Conservation (phyloP, 2,329 filamentous ascomycete species). For the Falciphora oryzae region DNA sequence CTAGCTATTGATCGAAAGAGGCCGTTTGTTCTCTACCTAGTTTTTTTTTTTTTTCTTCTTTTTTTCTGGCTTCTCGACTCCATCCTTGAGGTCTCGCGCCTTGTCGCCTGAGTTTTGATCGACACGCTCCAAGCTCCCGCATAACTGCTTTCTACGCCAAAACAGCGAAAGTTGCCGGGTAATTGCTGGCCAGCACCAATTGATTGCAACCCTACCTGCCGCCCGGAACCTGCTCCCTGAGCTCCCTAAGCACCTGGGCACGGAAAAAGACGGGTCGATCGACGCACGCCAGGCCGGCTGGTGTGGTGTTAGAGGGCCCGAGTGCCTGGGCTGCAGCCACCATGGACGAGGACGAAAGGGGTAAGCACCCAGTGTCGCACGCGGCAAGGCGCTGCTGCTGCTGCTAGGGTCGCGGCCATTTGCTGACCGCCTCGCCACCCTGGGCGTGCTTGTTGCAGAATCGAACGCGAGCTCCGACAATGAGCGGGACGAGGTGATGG, state of each 20-base stretch:
- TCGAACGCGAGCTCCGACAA: slow-evolving; percentile 42
- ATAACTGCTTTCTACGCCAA: too few relatives aligned
- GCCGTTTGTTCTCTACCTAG: neutral
- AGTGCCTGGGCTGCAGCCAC: slow-evolving; percentile 5
- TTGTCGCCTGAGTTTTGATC: too few relatives aligned
- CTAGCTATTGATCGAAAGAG: neutral
- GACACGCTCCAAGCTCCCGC: too few relatives aligned
- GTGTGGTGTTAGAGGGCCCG: neutral
- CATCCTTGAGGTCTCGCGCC: too few relatives aligned
- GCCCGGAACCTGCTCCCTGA: too few relatives aligned
- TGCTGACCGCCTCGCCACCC: neutral
- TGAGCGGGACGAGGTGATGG: slow-evolving; percentile 54
- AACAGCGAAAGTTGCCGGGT: too few relatives aligned
- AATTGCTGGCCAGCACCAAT: too few relatives aligned
- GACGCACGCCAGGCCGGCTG: neutral
- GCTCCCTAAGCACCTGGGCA: too few relatives aligned
- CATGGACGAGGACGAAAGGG: slow-evolving; percentile 26
- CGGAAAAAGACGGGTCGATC: neutral
- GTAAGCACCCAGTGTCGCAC: slow-evolving; percentile 12
- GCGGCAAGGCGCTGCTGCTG: neutral
- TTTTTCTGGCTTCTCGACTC: too few relatives aligned
- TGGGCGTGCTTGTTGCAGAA: slow-evolving; percentile 14
- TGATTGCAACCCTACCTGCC: too few relatives aligned
- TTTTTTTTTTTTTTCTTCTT: neutral
- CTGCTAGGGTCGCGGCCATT: neutral